Evolutionary conservation across 345 rosid genomes (phyloP).

Genomic region (Excoecaria cochinchinensis): DNA sequence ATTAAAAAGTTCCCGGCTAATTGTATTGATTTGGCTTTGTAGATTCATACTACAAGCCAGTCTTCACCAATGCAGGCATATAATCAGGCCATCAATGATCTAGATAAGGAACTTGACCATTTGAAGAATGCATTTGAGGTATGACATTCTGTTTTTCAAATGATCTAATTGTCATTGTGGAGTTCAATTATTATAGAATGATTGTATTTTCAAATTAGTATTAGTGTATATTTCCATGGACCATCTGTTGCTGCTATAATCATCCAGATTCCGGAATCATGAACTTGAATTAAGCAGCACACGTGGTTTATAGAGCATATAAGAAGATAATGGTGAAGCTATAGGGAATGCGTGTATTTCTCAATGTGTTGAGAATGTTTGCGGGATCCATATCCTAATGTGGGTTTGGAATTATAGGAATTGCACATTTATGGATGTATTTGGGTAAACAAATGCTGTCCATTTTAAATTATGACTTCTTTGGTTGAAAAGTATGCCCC

Average conservation of each 20-base stretch:
- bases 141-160: constrained; percentile 11
- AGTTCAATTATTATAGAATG: not conserved
- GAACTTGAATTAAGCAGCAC: not conserved
- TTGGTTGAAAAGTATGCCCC: not conserved
- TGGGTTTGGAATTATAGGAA: not conserved
- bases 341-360: not conserved
- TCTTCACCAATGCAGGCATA: constrained; percentile 98
- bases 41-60: constrained; percentile 91
- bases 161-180: not conserved
- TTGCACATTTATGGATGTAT: not conserved
- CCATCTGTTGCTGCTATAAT: not conserved
- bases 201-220: not conserved
- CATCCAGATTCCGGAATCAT: not conserved
- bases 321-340: not conserved
- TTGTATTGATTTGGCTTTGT: constrained; percentile 16
- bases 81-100: constrained; percentile 90
- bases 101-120: constrained; percentile 87
- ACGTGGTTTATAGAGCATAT: not conserved
- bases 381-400: not conserved
- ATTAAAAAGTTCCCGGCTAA: not conserved
- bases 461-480: not conserved
- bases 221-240: not conserved
- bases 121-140: constrained; percentile 83
- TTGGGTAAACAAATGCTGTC: not conserved
- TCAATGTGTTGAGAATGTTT: not conserved